Conservation (phyloP, 2,329 filamentous ascomycete genomes). For the Dactylonectria estremocensis region DNA sequence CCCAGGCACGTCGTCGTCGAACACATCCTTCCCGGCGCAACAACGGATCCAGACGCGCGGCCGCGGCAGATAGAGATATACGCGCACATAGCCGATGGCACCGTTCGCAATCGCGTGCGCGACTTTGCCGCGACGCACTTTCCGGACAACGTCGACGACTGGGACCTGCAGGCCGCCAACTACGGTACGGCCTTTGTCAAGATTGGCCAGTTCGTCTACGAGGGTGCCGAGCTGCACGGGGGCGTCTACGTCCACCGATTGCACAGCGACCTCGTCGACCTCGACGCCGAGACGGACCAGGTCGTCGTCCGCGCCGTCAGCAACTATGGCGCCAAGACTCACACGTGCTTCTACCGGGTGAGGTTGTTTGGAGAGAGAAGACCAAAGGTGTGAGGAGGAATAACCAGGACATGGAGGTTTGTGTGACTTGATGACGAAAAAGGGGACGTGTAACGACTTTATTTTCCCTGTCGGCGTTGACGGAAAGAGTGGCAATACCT, state of each 20-base stretch:
- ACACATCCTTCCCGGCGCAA: slow-evolving; percentile 75
- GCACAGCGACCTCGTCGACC: slow-evolving; percentile 62
- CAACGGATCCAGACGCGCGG: slow-evolving; percentile 72
- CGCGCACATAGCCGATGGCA: slow-evolving; percentile 68
- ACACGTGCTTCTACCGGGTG: slow-evolving; percentile 78
- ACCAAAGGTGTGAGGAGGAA: background rate
- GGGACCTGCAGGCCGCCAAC: slow-evolving; percentile 49
- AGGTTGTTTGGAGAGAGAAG: slow-evolving; percentile 64
- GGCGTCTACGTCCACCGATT: slow-evolving; percentile 69
- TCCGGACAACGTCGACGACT: slow-evolving; percentile 49
- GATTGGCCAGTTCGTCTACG: slow-evolving; percentile 71
- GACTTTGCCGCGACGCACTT: slow-evolving; percentile 63
- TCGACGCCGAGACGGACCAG: slow-evolving; percentile 65
- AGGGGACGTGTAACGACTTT: background rate
- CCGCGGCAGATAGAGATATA: slow-evolving; percentile 81
- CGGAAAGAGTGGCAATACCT: background rate
- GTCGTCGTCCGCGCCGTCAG: slow-evolving; percentile 69
- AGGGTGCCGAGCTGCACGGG: slow-evolving; percentile 59
- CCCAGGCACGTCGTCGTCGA: slow-evolving; percentile 81
- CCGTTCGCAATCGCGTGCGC: slow-evolving; percentile 56
- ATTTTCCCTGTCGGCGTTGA: background rate
- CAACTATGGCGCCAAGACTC: slow-evolving; percentile 71
- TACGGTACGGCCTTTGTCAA: slow-evolving; percentile 65
- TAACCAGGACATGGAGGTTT: no score
- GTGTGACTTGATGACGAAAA: background rate